These are phyloP conservation scores for Candida sp. DNA, from an alignment of 1,139 yeast species.

Conservation along the genomic window DNA sequence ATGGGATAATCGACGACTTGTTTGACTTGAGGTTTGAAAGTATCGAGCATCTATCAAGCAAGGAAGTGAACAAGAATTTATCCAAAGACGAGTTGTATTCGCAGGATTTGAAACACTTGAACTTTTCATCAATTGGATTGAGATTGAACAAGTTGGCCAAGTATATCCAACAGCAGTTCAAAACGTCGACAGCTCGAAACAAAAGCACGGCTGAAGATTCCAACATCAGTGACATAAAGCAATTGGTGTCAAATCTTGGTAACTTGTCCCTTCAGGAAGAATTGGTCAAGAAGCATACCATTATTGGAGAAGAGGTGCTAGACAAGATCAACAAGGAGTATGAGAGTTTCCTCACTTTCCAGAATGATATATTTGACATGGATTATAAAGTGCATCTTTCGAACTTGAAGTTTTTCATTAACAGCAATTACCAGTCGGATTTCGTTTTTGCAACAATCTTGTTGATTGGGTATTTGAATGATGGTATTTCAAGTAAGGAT, in stretches of 20 bases:
- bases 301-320: conserved; percentile 72
- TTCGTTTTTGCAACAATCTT: conserved; percentile 54
- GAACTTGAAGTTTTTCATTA: conserved; percentile 53
- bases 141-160: conserved; percentile 74
- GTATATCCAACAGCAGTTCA: conserved; percentile 70
- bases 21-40: conserved; percentile 54
- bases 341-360: conserved; percentile 65
- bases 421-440: conserved; percentile 32
- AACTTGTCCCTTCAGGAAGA: conserved; percentile 71
- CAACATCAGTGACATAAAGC: conserved; percentile 65
- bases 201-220: conserved; percentile 38
- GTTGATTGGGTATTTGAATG: conserved; percentile 60
- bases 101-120: conserved; percentile 60
- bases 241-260: conserved; percentile 73
- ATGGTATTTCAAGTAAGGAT: conserved; percentile 69
- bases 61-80: conserved; percentile 16
- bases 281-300: conserved; percentile 75
- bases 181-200: conserved; percentile 18
- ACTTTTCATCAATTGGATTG: conserved; percentile 83
- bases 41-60: conserved; percentile 31
- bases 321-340: conserved; percentile 51
- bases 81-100: conserved; percentile 33
- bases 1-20: conserved; percentile 81
- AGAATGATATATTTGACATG: conserved; percentile 70
- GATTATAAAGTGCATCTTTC: conserved; percentile 59